phyloP scores from a whole-genome alignment of 106 monocot genomes.

The Apostasia shenzhenica region DNA sequence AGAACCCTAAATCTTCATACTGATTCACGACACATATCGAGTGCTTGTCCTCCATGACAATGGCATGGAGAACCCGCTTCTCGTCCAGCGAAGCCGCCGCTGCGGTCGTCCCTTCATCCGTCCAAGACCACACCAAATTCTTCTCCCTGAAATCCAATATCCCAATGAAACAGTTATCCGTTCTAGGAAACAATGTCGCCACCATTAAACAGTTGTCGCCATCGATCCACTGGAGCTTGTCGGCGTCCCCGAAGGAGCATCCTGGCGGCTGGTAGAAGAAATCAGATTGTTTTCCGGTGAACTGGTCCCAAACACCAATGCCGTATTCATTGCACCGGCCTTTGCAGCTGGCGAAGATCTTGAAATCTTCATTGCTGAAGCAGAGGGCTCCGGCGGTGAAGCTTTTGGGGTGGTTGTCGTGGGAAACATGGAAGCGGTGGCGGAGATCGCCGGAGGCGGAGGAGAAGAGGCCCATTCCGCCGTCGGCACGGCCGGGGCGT shows the following conservation, averaged over 20 bases:
- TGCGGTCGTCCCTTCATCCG: constrained; percentile 29
- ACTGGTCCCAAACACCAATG: constrained; percentile 72
- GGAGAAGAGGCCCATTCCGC: constrained; percentile 76
- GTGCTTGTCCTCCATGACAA: constrained; percentile 61
- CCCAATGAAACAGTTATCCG: constrained; percentile 75
- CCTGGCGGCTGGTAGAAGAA: constrained; percentile 76
- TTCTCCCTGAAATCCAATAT: constrained; percentile 69
- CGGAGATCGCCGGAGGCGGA: constrained; percentile 39
- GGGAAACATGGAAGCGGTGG: constrained; percentile 65
- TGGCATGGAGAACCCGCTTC: constrained; percentile 78
- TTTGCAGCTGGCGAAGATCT: constrained; percentile 80
- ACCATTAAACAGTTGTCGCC: constrained; percentile 50
- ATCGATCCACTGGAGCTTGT: constrained; percentile 75
- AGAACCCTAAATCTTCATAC: constrained; percentile 84
- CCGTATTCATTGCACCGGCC: constrained; percentile 86
- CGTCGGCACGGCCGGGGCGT: constrained; percentile 34
- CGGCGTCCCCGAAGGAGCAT: constrained; percentile 69
- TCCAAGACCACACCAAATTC: constrained; percentile 63
- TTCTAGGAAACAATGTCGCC: constrained; percentile 68
- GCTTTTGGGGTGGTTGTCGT: constrained; percentile 41
- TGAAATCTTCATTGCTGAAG: constrained; percentile 22
- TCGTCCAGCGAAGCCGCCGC: constrained; percentile 27
- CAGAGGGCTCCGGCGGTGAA: constrained; percentile 86
- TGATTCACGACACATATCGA: constrained; percentile 88
- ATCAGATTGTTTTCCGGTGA: constrained; percentile 44